Base-by-base conservation (phyloP, 495 filamentous ascomycete genomes). In the Aspergillus biplanus region DNA sequence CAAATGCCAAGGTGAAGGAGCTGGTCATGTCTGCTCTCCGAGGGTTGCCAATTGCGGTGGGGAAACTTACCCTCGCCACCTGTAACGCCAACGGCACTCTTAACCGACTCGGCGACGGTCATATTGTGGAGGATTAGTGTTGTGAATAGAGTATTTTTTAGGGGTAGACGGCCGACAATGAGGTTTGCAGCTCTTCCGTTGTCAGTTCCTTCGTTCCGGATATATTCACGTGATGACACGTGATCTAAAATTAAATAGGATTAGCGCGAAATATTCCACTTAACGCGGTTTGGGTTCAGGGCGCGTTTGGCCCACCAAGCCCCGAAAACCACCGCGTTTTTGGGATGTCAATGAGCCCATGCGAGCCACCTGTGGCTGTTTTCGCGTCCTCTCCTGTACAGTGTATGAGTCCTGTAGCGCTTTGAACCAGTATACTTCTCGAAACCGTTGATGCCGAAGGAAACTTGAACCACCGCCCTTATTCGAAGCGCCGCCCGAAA, bases 81-180 rank as follows among this genome's bases (percentile, higher is more conserved):
- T 18, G 69, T 75, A 48, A 82, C 70, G 42, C 85, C 84, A 52
- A 85, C 78, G 58, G 80, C 78, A 61, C 78, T 82, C 73, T 88
- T 85, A 63, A 86, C 75, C 49, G 82, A 75, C 73, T 87, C 85
- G 44, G 63, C 64, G 66, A 81, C 75, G 65, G 79, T 79, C 80
- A 80, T 82, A 59, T 71, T 80, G 70, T 34, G 46, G 39, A 32
- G 53, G 65, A 69, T 59, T 32, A 59, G 50, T 55, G 64, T 52
- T 58, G 64, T 58, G 56, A 58, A 48, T 53, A 64, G 27, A 60
- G 59, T 56, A 47, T 49, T 65, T 57, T 56, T 55, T 56, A 52
- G 66, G 21, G 59, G 68, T 56, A 65, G 60, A 63, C 62, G 61
- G 57, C 61, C 54, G 62, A 64, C 64, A 65, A 61, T 65, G 66